Conservation (phyloP, 1,284 basidiomycete genomes). For the Rhodofomes roseus region DNA sequence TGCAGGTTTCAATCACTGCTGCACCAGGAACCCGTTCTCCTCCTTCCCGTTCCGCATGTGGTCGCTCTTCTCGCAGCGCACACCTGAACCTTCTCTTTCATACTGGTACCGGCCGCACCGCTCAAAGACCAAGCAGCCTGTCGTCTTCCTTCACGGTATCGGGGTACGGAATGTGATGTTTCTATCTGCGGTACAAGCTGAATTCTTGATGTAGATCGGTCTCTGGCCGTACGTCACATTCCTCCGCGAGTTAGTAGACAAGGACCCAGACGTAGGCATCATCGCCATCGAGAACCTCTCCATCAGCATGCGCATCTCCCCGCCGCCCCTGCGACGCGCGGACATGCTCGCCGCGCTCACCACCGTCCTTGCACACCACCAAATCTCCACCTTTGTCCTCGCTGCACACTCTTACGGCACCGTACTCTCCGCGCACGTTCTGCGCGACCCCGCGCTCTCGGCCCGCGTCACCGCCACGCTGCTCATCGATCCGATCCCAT, state of each 20-base stretch:
- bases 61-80: conserved; percentile 39
- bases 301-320: conserved; percentile 57
- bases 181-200: neutral
- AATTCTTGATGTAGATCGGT: conserved; percentile 44
- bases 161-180: conserved; percentile 46
- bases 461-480: conserved; percentile 38
- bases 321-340: conserved; percentile 37
- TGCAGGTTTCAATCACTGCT: conserved; percentile 53
- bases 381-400: conserved; percentile 41
- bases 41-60: conserved; percentile 54
- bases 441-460: conserved; percentile 31
- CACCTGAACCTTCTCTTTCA: conserved; percentile 38
- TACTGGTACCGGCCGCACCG: conserved; percentile 64
- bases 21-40: conserved; percentile 32
- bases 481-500: conserved; percentile 61
- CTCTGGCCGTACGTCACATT: conserved; percentile 53
- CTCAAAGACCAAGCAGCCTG: conserved; percentile 41
- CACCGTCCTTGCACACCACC: conserved; percentile 41
- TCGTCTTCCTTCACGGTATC: conserved; percentile 64
- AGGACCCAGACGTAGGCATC: conserved; percentile 48
- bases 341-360: conserved; percentile 35
- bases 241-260: conserved; percentile 37
- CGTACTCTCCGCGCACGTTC: conserved; percentile 45
- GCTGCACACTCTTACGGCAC: conserved; percentile 65
- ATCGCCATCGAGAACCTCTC: conserved; percentile 56